These are phyloP conservation scores for Mastigamoeba balamuthi DNA, from an alignment of 78 protist genomes.

Conservation along the genomic window DNA sequence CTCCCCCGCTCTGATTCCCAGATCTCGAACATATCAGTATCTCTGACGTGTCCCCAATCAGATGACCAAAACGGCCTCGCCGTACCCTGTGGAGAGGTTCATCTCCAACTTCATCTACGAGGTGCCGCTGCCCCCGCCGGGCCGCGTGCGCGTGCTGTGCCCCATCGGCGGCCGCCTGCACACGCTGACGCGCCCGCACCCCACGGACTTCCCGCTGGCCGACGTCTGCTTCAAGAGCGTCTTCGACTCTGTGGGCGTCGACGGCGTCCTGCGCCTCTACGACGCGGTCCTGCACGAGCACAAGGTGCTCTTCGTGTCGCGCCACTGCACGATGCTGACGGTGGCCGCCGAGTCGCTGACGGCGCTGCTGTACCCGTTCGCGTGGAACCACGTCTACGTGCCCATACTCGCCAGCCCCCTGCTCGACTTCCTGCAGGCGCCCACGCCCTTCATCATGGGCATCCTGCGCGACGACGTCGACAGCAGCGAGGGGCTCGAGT, in stretches of 20 bases:
- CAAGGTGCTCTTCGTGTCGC: neutral
- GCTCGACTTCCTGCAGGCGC: slow-evolving; percentile 45
- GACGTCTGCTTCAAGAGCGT: neutral
- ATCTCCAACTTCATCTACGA: neutral
- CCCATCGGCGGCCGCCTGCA: neutral
- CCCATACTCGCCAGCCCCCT: slow-evolving; percentile 34
- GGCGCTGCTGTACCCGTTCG: neutral
- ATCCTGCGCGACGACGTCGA: too few species aligned
- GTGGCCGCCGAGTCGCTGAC: neutral
- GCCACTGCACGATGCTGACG: neutral
- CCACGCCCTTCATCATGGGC: slow-evolving; percentile 48
- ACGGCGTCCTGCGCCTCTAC: neutral
- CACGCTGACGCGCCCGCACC: neutral
- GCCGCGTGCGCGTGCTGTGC: neutral
- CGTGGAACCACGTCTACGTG: slow-evolving; percentile 1
- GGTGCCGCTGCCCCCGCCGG: neutral
- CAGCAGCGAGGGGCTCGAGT: too few species aligned
- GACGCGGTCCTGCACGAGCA: neutral
- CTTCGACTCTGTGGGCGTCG: neutral
- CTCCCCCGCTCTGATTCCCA: neutral
- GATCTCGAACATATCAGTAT: neutral
- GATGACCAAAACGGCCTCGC: too few species aligned
- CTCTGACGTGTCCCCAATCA: neutral
- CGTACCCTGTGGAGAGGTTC: neutral
- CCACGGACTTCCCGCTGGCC: neutral